Evolutionary conservation across 139 green algal species (phyloP), one percentile per base, ranked within the genome.

Genomic region (Chlamydomonas schloesseri): DNA sequence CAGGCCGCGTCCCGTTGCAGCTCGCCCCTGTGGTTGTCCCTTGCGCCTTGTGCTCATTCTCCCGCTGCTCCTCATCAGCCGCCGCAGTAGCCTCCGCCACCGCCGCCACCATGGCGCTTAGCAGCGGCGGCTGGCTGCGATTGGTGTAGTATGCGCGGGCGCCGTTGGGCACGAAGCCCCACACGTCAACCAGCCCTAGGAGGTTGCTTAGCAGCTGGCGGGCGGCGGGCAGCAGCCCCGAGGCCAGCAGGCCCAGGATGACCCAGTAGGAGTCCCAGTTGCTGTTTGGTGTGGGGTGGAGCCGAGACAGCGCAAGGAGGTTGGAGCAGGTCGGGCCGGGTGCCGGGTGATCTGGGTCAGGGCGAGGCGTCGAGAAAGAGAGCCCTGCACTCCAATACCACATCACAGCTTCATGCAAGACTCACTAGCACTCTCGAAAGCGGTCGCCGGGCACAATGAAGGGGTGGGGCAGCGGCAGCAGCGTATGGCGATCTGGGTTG

Each of bases 111-210:
- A 94, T 96, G 47, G 84, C 74, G 77, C 90, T 96, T 65, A 99
- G 90, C 70, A 99, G 89, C 0, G 97, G 97, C 6, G 96, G 97
- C 89, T 99, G 97, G 77, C 94, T 97, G 60, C 97, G 92, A 87
- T 99, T 99, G 26, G 97, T 80, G 92, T 99, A 99, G 92, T 99
- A 99, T 11, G 83, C 71, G 24, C 95, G 87, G 1, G 89, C 87
- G 23, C 98, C 98, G 82, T 99, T 99, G 36, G 98, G 98, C 24
- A 99, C 92, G 78, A 95, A 93, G n/a, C 96, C 97, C 73, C 93
- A 91, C 3, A 5, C 28, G 31, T 94, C 81, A 46, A 96, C 88
- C 47, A 97, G 71, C 31, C 73, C 68, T 33, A 98, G 72, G 62
- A 99, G 88, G 86, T 98, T 99, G 24, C 57, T 17, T 6, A 97